Evolutionary conservation across 352 stramenopile genomes (phyloP).

Genomic region (Globisporangium yorkense): DNA sequence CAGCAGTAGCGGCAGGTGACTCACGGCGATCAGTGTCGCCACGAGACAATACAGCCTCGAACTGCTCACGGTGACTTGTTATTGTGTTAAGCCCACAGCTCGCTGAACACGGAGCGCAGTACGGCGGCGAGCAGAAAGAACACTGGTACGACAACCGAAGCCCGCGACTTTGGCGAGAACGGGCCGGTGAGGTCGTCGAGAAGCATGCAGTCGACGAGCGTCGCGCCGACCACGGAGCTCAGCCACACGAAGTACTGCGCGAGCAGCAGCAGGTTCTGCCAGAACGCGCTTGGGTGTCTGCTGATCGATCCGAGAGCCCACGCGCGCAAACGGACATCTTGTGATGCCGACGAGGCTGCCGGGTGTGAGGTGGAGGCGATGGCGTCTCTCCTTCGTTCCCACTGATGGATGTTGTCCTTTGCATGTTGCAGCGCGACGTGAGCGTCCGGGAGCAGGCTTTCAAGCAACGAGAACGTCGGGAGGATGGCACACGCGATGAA

Average conservation of each 20-base stretch:
- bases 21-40: background rate
- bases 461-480: slow-evolving; percentile 19
- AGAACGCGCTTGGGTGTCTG: background rate
- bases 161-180: background rate
- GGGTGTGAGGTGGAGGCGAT: background rate
- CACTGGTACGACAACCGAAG: background rate
- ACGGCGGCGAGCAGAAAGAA: background rate
- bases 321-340: background rate
- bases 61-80: background rate
- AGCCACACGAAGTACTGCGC: no score
- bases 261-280: background rate
- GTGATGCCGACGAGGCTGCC: background rate
- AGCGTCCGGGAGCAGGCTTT: slow-evolving; percentile 12
- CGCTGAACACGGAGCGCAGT: background rate
- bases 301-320: background rate
- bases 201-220: background rate
- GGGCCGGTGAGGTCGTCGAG: background rate
- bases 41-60: background rate
- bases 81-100: background rate
- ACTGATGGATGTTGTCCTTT: slow-evolving; percentile 12
- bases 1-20: slow-evolving; percentile 2
- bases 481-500: slow-evolving; percentile 23
- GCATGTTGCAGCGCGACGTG: slow-evolving; percentile 8
- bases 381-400: slow-evolving; percentile 6
- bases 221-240: background rate